Base-by-base conservation (phyloP, 2,329 filamentous ascomycete species). In the Exutisphaerella laricina region DNA sequence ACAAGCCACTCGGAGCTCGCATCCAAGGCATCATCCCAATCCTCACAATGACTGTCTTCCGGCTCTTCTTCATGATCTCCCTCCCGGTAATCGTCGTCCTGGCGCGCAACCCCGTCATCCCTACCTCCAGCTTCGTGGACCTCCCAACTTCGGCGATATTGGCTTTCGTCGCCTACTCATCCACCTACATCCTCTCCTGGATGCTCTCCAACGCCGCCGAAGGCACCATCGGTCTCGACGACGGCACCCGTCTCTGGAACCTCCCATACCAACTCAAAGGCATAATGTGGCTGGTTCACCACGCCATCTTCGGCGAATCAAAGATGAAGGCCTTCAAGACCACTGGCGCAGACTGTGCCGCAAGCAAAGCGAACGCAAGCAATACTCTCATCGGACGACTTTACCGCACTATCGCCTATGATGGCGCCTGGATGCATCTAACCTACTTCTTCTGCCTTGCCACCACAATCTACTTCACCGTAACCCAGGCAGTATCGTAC, bases 221-320 rank as follows among this genome's bases (percentile, higher is more conserved):
- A 16, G 43, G 39, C 17, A 46, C 33, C 8, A 46, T 49, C 13
- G 32, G 39, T 12, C 40, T 49, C 2, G 47, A 49, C 36, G 47
- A 49, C 21, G 47, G 47, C 39, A 41, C 35, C 8, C 43, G 47
- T 17, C 43, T 49, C 30, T 49, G 47, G 47, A 49, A 49, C 25
- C 36, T 49, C 13, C 47, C 47, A n/a, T 49, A 49, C 32, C 47
- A 49, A 16, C 31, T 49, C 4, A 49, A 49, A 30, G 47, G 47
- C n/a, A 31, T 49, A 17, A 18, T 49, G 10, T 49, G 47, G 47
- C 43, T 49, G 4, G 40, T 40, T 14, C 31, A 49, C 9, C 47
- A 49, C 36, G 22, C 43, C 12, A 32, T 49, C 34, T 49, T 49
- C 31, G 47, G 47, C 31, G 47, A 49, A 22, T 34, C 34, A 20